These are phyloP conservation scores for Wickerhamomyces sp. DNA, from an alignment of 1,139 yeast genomes.

Conservation along the genomic window DNA sequence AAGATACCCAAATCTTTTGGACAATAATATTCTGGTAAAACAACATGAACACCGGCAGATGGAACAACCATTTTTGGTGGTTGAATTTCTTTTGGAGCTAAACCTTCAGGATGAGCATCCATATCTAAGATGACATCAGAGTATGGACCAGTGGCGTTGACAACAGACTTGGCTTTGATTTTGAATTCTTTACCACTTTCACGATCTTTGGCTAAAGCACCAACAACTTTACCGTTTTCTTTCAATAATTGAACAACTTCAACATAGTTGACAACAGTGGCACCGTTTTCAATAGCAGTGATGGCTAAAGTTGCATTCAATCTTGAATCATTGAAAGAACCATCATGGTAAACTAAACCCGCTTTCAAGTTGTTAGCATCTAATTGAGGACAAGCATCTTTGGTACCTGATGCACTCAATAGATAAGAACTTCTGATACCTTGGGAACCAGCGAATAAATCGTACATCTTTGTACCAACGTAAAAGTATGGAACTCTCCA, in stretches of 20 bases:
- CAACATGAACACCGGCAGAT: constrained; percentile 89
- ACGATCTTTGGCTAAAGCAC: constrained; percentile 71
- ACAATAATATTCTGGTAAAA: constrained; percentile 88
- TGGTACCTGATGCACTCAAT: constrained; percentile 61
- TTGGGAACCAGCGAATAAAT: constrained; percentile 86
- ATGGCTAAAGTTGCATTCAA: constrained; percentile 83
- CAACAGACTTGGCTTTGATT: constrained; percentile 67
- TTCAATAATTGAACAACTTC: constrained; percentile 73
- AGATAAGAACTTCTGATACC: constrained; percentile 78
- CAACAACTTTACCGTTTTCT: constrained; percentile 51
- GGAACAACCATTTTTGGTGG: constrained; percentile 85
- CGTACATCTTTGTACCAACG: constrained; percentile 89
- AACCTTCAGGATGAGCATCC: constrained; percentile 70
- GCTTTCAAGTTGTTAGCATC: constrained; percentile 80
- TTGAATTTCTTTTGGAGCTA: constrained; percentile 47
- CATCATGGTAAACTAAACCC: constrained; percentile 91
- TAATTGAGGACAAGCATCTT: constrained; percentile 83
- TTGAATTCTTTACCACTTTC: constrained; percentile 63
- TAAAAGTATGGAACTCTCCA: constrained; percentile 97
- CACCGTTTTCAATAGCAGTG: constrained; percentile 84
- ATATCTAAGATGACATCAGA: constrained; percentile 80
- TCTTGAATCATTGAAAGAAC: constrained; percentile 89
- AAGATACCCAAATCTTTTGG: constrained; percentile 84
- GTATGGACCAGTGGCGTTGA: constrained; percentile 94
- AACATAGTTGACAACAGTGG: constrained; percentile 83